Conservation (phyloP, 345 rosid genomes). For the Raphanus sativus region DNA sequence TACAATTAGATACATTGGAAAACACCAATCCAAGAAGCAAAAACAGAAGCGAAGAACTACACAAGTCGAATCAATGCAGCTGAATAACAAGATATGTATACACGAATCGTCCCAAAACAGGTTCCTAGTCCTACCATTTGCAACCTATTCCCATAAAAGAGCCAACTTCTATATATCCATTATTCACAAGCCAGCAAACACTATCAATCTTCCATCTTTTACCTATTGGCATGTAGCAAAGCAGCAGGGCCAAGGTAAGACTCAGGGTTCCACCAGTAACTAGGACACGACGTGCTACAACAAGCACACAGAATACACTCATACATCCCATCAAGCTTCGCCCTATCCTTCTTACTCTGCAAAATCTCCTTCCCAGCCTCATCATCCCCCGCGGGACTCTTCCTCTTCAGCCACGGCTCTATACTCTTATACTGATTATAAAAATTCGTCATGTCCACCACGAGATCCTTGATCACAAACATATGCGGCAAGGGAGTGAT, state of each 20-base stretch:
- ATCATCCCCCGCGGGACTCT: conserved; percentile 49
- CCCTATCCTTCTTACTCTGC: conserved; percentile 91
- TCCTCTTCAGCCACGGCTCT: conserved; percentile 99
- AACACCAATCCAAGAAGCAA: no score
- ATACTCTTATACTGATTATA: conserved; percentile 98
- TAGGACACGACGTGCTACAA: conserved; percentile 95
- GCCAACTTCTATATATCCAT: no score
- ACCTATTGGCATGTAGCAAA: conserved; percentile 94
- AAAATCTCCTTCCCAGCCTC: conserved; percentile 81
- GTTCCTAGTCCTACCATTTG: background rate
- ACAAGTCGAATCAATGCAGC: background rate
- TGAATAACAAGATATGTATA: background rate
- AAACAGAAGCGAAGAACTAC: no score
- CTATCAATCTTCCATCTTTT: background rate
- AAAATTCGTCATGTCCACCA: conserved; percentile 95
- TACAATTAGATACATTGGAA: no score
- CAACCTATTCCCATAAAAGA: background rate
- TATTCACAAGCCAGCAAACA: background rate
- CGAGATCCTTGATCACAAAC: conserved; percentile 95
- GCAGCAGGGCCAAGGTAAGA: conserved; percentile 94
- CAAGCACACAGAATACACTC: conserved; percentile 97
- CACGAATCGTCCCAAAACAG: background rate
- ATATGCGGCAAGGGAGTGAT: conserved; percentile 91
- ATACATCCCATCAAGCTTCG: conserved; percentile 97
- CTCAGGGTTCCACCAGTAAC: conserved; percentile 99